Conservation (phyloP, 176 grass and related monocot genomes). For the Ananas comosus region DNA sequence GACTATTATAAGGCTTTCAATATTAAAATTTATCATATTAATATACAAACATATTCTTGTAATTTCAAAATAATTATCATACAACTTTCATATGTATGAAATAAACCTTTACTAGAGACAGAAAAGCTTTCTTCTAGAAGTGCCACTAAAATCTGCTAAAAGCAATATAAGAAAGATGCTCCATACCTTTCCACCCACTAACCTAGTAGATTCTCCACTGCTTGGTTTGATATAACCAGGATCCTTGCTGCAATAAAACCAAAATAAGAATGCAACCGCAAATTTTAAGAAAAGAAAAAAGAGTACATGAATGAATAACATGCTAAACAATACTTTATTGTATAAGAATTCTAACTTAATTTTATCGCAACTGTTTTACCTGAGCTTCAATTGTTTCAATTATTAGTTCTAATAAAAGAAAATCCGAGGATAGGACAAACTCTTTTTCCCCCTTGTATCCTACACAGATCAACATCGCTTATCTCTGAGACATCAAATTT, state of each 20-base stretch:
- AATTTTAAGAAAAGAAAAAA: conserved; percentile 10
- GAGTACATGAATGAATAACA: conserved; percentile 5
- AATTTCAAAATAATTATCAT: too few species aligned
- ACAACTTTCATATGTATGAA: neutral
- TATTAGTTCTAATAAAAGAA: too few species aligned
- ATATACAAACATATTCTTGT: too few species aligned
- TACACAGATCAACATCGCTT: too few species aligned
- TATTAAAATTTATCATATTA: too few species aligned
- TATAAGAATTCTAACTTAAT: too few species aligned
- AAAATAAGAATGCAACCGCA: conserved; percentile 12
- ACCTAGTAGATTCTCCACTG: conserved; percentile 29
- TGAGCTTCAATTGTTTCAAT: too few species aligned
- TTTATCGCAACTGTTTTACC: too few species aligned
- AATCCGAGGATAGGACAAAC: too few species aligned
- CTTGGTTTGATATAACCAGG: conserved; percentile 85
- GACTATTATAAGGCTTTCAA: neutral
- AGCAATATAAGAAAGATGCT: conserved; percentile 1
- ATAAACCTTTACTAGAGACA: neutral
- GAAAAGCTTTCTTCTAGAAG: neutral
- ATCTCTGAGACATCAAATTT: too few species aligned
- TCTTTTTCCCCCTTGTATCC: too few species aligned
- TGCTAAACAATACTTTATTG: neutral
- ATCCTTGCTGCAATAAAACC: conserved; percentile 56
- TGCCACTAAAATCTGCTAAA: neutral
- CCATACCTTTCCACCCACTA: conserved; percentile 44